Base-by-base conservation (phyloP, 2,329 filamentous ascomycete species). In the Aspergillus terreus region DNA sequence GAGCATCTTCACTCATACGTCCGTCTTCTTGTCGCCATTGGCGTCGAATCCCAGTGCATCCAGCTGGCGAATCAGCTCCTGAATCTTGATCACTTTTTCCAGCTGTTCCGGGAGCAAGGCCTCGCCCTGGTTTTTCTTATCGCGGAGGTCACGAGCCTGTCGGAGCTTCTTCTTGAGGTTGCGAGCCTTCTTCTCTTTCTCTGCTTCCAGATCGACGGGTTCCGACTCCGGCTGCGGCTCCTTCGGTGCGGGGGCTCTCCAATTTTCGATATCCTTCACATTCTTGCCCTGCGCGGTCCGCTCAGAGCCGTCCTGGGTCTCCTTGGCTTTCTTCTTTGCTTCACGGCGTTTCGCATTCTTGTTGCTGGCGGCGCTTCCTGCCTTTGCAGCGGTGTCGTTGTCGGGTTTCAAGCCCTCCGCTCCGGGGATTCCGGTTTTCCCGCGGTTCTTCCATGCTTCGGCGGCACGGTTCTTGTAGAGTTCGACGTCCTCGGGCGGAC, bases 51-150 rank as follows among this genome's bases (percentile, higher is more conserved):
- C 92, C 25, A 99, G 78, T 2, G 82, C 81, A 63, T 95, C 89
- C 50, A 99, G 75, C 68, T 97, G 92, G 11, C 91, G 83, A 52
- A 96, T 85, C 46, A 99, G 80, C 75, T 99, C 94, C 57, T 90
- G 90, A 69, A 99, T 96, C 73, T 94, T 95, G 70, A 96, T 95
- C 50, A 99, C 90, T 76, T 99, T 99, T 62, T 92, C 91, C 58
- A 97, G 87, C 75, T 99, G 94, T 75, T 99, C 94, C 0, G 92
- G 92, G 23, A 97, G 78, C 54, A 99, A 74, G 4, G 83, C 80
- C 67, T 90, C 87, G 17, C 94, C 94, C 50, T 84, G 85, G 21
- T 95, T 89, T 71, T 95, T 95, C 79, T 96, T 96, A 63, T 85
- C 86, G 68, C 90, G 87, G 49, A 99, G 78, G 2, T 97, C 94